Evolutionary conservation across 352 stramenopile species (phyloP), one percentile per base, ranked within the genome.

Genomic region (Pythium aquatile): DNA sequence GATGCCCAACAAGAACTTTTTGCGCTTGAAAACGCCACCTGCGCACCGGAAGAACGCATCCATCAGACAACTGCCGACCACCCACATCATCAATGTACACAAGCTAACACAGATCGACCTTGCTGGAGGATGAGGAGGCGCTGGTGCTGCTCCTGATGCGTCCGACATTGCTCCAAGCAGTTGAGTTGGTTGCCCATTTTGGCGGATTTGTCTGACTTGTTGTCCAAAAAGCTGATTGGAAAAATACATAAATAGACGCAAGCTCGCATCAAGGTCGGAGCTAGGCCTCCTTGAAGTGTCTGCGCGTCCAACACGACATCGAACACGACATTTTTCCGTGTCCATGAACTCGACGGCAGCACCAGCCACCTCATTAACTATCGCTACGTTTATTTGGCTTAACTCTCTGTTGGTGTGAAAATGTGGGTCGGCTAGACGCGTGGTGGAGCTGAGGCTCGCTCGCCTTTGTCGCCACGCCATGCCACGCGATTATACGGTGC

Each of bases 121-220:
- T 90, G 82, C 40, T 90, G 83, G 5, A 94, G 79, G n/a, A 88
- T 70, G 14, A 89, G 64, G 26, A 91, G 67, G 5, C 79, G 77
- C 74, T 92, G 78, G 29, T 77, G 67, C 55, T 76, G 74, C 70
- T 94, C 83, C 33, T 84, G 76, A 32, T 84, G 74, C 58, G 76
- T 70, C 54, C 86, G 81, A 64, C 85, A 94, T 67, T 92, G 79
- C 75, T 84, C 75, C 16, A 91, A 62, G 69, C 85, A 94, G 65
- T 90, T 92, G 64, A 94, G 76, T 61, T 81, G 68, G 69, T 94
- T 94, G 54, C 85, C 85, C 85, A 94, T 88, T 16, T 6, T 67
- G 32, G 3, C 7, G 29, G 39, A 16, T 54, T 30, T 54, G 30
- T 57, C 51, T 44, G 51, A 46, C 5, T 44, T 17, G 28, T 29